These are phyloP conservation scores for Cytospora chrysosperma DNA, from an alignment of 2,329 filamentous ascomycete genomes.

Conservation along the genomic window DNA sequence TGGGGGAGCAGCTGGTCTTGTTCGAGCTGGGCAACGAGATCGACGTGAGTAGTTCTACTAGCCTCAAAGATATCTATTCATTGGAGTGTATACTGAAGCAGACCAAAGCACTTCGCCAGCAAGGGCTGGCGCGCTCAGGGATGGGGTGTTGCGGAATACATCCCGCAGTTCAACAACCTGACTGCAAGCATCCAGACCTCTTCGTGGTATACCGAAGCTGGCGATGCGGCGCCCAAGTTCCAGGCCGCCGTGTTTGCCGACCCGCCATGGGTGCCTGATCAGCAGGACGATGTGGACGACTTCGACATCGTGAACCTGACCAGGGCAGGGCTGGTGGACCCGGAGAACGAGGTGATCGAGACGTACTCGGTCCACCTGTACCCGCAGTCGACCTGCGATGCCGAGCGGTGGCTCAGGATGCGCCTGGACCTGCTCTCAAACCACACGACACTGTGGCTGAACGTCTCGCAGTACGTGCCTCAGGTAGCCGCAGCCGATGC, in stretches of 20 bases:
- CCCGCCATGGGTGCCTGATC: slow-evolving; percentile 37
- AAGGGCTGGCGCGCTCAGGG: slow-evolving; percentile 34
- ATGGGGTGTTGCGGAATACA: slow-evolving; percentile 34
- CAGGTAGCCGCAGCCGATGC: slow-evolving; percentile 30
- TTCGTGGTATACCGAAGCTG: slow-evolving; percentile 32
- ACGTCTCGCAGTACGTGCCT: slow-evolving; percentile 31
- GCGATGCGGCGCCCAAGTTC: slow-evolving; percentile 30
- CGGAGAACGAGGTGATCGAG: slow-evolving; percentile 25
- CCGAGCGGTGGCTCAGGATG: slow-evolving; percentile 34
- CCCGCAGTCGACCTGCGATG: slow-evolving; percentile 35
- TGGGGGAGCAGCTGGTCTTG: slow-evolving; percentile 31
- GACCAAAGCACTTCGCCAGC: slow-evolving; percentile 32
- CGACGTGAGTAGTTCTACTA: slow-evolving; percentile 25
- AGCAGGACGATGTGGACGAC: slow-evolving; percentile 38
- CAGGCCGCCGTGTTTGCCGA: slow-evolving; percentile 37
- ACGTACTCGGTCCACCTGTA: slow-evolving; percentile 33
- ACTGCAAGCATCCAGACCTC: slow-evolving; percentile 32
- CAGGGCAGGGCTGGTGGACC: slow-evolving; percentile 19
- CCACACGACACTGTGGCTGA: slow-evolving; percentile 31
- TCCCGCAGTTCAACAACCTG: slow-evolving; percentile 35
- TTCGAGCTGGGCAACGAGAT: slow-evolving; percentile 40
- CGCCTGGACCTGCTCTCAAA: slow-evolving; percentile 35
- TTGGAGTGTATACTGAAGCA: no score
- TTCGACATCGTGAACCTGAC: slow-evolving; percentile 37
- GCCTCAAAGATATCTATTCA: no score